Evolutionary conservation across 192 early-diverging fungal genomes (phyloP).

Genomic region (Backusella psychrophila): DNA sequence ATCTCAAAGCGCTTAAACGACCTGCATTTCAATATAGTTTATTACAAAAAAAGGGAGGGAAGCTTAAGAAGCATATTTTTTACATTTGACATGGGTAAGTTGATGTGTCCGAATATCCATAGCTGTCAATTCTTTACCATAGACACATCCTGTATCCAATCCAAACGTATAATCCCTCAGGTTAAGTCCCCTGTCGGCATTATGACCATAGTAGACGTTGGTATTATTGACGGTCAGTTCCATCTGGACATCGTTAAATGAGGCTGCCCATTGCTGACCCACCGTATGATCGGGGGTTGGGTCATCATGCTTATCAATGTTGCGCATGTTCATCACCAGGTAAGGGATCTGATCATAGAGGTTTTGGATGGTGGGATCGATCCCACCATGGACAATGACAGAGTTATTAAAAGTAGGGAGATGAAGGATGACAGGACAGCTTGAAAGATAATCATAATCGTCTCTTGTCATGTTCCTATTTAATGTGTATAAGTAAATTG

Average conservation of each 20-base stretch:
- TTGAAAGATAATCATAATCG: constrained; percentile 50
- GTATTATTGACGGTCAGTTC: constrained; percentile 22
- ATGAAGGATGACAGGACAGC: constrained; percentile 53
- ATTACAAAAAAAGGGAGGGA: too few species aligned
- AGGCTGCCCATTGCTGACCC: constrained; percentile 39
- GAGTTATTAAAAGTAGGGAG: constrained; percentile 39
- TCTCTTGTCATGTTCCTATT: constrained; percentile 28
- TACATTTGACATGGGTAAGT: constrained; percentile 25
- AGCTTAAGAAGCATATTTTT: constrained; percentile 4
- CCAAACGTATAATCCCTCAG: constrained; percentile 56
- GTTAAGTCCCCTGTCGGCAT: constrained; percentile 57
- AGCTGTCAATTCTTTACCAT: constrained; percentile 61
- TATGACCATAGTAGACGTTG: constrained; percentile 68
- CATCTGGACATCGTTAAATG: constrained; percentile 35
- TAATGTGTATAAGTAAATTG: neutral
- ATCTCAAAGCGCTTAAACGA: too few species aligned
- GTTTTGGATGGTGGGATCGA: constrained; percentile 45
- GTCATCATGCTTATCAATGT: constrained; percentile 40
- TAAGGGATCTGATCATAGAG: constrained; percentile 54
- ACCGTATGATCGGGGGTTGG: constrained; percentile 29
- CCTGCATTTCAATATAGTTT: too few species aligned
- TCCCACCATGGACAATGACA: constrained; percentile 66
- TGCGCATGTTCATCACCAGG: constrained; percentile 60
- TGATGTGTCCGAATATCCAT: constrained; percentile 30
- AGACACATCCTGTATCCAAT: constrained; percentile 69